Evolutionary conservation across 2,329 filamentous ascomycete species (phyloP).

Genomic region (Seiridium unicorne): DNA sequence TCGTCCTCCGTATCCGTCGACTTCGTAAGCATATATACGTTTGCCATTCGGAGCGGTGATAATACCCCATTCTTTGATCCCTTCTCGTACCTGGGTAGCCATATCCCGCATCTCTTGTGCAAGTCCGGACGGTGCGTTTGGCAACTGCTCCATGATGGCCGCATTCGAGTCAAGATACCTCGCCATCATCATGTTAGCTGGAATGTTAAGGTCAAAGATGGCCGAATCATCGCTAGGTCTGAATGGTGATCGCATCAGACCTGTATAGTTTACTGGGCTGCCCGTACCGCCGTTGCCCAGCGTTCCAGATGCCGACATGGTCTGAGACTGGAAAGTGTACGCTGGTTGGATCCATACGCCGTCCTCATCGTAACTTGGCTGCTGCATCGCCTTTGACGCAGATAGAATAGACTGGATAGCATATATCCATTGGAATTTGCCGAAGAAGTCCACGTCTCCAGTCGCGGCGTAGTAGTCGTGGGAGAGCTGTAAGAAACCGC

Average conservation of each 20-base stretch:
- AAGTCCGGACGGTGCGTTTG: slow-evolving; percentile 28
- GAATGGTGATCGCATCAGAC: slow-evolving; percentile 74
- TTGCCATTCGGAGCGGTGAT: slow-evolving; percentile 61
- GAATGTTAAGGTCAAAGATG: slow-evolving; percentile 75
- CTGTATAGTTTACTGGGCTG: slow-evolving; percentile 70
- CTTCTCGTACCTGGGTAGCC: slow-evolving; percentile 59
- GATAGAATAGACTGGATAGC: slow-evolving; percentile 60
- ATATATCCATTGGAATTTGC: slow-evolving; percentile 65
- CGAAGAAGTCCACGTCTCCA: slow-evolving; percentile 63
- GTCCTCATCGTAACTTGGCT: slow-evolving; percentile 62
- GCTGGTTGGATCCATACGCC: slow-evolving; percentile 50
- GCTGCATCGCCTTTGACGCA: slow-evolving; percentile 62
- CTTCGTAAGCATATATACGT: slow-evolving; percentile 65
- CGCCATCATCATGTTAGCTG: slow-evolving; percentile 71
- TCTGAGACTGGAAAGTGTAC: slow-evolving; percentile 71
- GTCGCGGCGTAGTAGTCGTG: slow-evolving; percentile 72
- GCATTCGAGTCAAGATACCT: slow-evolving; percentile 46
- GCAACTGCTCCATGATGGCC: slow-evolving; percentile 28
- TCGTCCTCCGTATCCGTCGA: slow-evolving; percentile 61
- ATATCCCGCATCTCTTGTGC: slow-evolving; percentile 49
- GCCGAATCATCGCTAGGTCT: slow-evolving; percentile 77
- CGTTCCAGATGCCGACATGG: slow-evolving; percentile 69
- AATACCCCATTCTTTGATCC: slow-evolving; percentile 53
- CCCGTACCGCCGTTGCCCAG: slow-evolving; percentile 66
- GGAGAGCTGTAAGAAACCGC: slow-evolving; percentile 70